These are phyloP conservation scores for Macrolepiota fuliginosa DNA, from an alignment of 768 basidiomycete species.

Conservation along the genomic window DNA sequence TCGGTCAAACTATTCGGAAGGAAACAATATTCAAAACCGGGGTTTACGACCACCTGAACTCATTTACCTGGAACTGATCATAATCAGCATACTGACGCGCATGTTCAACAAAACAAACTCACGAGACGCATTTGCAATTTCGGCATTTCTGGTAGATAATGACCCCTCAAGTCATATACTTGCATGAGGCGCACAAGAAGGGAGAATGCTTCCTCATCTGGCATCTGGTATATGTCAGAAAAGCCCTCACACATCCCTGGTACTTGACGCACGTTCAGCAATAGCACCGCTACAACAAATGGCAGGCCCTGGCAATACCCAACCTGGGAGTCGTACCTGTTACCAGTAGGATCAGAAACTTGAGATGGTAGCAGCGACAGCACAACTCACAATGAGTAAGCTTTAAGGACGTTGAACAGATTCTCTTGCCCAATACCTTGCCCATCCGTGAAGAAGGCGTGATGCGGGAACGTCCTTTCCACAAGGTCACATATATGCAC, in stretches of 20 bases:
- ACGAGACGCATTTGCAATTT: conserved; percentile 91
- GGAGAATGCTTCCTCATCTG: conserved; percentile 98
- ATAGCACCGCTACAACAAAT: conserved; percentile 90
- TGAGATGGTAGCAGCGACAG: neutral
- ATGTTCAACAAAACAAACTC: conserved; percentile 22
- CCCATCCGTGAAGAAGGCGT: conserved; percentile 92
- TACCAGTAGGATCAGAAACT: neutral
- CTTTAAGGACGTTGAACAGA: conserved; percentile 96
- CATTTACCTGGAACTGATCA: conserved; percentile 57
- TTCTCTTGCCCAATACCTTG: conserved; percentile 97
- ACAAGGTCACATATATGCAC: conserved; percentile 6
- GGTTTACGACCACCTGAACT: conserved; percentile 8
- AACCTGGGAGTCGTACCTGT: conserved; percentile 85
- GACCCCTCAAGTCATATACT: conserved; percentile 92
- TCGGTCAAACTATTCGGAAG: conserved; percentile 75
- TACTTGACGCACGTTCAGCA: conserved; percentile 71
- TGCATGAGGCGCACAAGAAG: conserved; percentile 94
- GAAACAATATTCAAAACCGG: neutral
- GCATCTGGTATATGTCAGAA: conserved; percentile 67
- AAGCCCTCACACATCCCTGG: neutral
- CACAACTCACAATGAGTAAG: conserved; percentile 80
- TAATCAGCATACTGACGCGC: neutral
- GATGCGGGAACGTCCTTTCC: conserved; percentile 89
- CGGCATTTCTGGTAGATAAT: conserved; percentile 99
- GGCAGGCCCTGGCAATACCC: conserved; percentile 98